A percentile compares a stretch with the other conserved stretches of the same genome.
phyloP scores from a whole-genome alignment of 768 basidiomycete genomes.

The Scleroderma bovista region DNA sequence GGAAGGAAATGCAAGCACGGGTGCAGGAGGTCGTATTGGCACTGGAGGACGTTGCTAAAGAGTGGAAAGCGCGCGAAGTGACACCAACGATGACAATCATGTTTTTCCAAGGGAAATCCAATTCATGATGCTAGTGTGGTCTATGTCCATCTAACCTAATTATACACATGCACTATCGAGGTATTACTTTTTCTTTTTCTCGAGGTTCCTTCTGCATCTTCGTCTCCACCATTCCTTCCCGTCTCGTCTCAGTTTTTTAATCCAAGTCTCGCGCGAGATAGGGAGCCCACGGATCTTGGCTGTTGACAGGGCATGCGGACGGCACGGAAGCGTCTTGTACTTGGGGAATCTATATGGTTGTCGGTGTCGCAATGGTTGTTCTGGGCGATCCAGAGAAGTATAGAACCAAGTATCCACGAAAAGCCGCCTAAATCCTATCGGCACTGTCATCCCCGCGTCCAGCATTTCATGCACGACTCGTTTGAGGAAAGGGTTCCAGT shows the following conservation, averaged over 20 bases:
- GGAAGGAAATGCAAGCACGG: conserved; percentile 38
- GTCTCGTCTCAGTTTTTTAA: conserved; percentile 10
- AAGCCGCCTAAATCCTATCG: conserved; percentile 34
- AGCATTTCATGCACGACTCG: conserved; percentile 37
- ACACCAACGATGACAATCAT: conserved; percentile 34
- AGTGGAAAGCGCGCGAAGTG: conserved; percentile 45
- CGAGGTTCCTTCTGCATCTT: not conserved
- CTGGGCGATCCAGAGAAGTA: conserved; percentile 11
- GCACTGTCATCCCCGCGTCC: conserved; percentile 35
- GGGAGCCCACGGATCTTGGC: conserved; percentile 33
- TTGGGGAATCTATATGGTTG: conserved; percentile 25
- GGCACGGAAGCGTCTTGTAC: conserved; percentile 13
- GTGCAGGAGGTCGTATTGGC: conserved; percentile 37
- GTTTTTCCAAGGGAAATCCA: conserved; percentile 36
- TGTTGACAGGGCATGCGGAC: conserved; percentile 20
- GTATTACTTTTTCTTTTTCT: conserved; percentile 22
- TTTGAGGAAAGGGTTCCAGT: conserved; percentile 32
- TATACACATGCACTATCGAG: conserved; percentile 18
- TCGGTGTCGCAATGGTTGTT: conserved; percentile 10
- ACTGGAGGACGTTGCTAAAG: conserved; percentile 46
- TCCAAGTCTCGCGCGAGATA: conserved; percentile 21
- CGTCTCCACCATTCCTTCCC: conserved; percentile 18
- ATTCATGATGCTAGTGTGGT: conserved; percentile 9
- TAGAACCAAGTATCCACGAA: conserved; percentile 33
- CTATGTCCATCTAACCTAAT: conserved; percentile 14